These are phyloP conservation scores for Ceratocystis alfenasii DNA, from an alignment of 2,329 filamentous ascomycete species.

Conservation along the genomic window DNA sequence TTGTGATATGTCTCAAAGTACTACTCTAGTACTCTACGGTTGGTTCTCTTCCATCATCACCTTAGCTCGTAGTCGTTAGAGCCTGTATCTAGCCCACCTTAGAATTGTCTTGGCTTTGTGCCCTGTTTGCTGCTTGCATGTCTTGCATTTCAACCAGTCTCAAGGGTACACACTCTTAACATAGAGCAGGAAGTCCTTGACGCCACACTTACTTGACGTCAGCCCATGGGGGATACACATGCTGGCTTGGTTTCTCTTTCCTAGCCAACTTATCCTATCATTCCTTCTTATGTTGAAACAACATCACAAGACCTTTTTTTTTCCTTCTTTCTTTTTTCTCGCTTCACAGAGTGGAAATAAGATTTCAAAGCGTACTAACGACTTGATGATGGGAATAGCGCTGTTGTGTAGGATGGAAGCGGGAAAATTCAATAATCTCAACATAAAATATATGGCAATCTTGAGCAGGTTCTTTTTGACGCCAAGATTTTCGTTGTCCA, in stretches of 20 bases:
- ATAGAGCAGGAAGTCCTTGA: neutral
- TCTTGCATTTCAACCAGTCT: slow-evolving; percentile 1
- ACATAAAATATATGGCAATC: neutral
- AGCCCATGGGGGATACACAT: neutral
- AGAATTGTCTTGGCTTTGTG: slow-evolving; percentile 6
- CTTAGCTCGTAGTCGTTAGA: neutral
- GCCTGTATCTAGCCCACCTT: neutral
- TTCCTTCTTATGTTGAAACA: neutral
- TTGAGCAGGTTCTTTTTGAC: neutral
- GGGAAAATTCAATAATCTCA: neutral
- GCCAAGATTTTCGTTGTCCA: neutral
- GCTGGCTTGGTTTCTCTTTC: neutral
- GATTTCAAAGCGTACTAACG: no score
- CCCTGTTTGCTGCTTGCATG: slow-evolving; percentile 5
- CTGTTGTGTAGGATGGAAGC: neutral
- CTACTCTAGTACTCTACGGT: neutral
- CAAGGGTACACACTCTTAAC: neutral
- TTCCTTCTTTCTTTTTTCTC: neutral
- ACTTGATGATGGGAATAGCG: neutral
- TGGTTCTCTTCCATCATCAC: neutral
- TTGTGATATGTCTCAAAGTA: neutral
- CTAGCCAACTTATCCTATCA: neutral
- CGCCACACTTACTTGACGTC: neutral
- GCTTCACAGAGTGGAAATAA: neutral
- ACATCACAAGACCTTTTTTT: neutral